These are phyloP conservation scores for Lyophyllum semitale DNA, from an alignment of 768 basidiomycete species.

Conservation along the genomic window DNA sequence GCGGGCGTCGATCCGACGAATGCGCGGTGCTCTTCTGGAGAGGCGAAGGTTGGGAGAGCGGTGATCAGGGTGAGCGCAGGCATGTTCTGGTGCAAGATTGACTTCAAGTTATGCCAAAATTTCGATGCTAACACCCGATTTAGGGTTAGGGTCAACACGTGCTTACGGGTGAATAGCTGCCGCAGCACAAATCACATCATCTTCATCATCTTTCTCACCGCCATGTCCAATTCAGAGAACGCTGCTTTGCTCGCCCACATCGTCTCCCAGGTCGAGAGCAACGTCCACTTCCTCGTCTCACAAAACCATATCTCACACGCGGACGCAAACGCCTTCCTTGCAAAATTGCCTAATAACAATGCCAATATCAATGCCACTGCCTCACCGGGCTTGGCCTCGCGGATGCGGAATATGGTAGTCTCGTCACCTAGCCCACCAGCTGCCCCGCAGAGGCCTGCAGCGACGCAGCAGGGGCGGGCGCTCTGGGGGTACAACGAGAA, in stretches of 20 bases:
- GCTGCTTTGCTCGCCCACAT: constrained; percentile 61
- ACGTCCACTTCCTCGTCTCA: constrained; percentile 57
- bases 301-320: constrained; percentile 53
- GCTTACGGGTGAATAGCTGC: not conserved
- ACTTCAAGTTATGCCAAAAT: not conserved
- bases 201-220: not conserved
- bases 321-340: constrained; percentile 51
- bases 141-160: constrained; percentile 20
- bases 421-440: constrained; percentile 1
- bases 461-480: constrained; percentile 47
- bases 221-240: constrained; percentile 16
- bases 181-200: too few relatives aligned
- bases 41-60: constrained; percentile 37
- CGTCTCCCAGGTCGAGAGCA: constrained; percentile 54
- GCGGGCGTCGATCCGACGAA: constrained; percentile 79
- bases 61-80: constrained; percentile 39
- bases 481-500: constrained; percentile 70
- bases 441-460: constrained; percentile 17
- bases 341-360: constrained; percentile 42
- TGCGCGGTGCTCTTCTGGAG: constrained; percentile 64
- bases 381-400: not conserved
- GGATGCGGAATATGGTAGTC: not conserved
- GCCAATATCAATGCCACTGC: not conserved
- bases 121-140: constrained; percentile 7
- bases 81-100: constrained; percentile 27